phyloP scores from a whole-genome alignment of 2,329 filamentous ascomycete species.

The Xylariaceae sp. region DNA sequence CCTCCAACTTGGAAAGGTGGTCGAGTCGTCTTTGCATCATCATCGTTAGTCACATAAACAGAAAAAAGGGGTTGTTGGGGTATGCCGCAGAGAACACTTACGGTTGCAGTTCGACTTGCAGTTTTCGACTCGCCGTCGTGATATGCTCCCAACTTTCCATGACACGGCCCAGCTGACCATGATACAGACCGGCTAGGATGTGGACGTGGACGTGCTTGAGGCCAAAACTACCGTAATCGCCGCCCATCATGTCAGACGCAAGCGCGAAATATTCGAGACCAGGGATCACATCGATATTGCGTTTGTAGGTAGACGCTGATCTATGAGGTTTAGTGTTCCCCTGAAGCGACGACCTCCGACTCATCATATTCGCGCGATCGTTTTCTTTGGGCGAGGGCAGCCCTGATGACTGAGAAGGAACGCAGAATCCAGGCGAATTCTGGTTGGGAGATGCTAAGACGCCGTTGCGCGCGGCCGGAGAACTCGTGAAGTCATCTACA shows the following conservation, averaged over 20 bases:
- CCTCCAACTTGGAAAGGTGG: slow-evolving; percentile 38
- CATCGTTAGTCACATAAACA: slow-evolving; percentile 6
- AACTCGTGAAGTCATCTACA: slow-evolving; percentile 35
- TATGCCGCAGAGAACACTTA: slow-evolving; percentile 40
- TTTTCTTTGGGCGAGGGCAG: slow-evolving; percentile 49
- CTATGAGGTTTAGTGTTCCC: slow-evolving; percentile 31
- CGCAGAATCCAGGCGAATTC: slow-evolving; percentile 46
- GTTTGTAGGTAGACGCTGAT: slow-evolving; percentile 31
- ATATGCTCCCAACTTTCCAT: slow-evolving; percentile 73
- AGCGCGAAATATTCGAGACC: slow-evolving; percentile 86
- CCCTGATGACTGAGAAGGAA: slow-evolving; percentile 46
- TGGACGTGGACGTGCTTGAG: slow-evolving; percentile 80
- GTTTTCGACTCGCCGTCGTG: slow-evolving; percentile 48
- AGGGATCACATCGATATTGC: slow-evolving; percentile 80
- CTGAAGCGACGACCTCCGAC: slow-evolving; percentile 50
- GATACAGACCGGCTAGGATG: slow-evolving; percentile 80
- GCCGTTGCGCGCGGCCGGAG: slow-evolving; percentile 44
- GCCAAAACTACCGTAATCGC: slow-evolving; percentile 70
- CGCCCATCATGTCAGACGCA: slow-evolving; percentile 80
- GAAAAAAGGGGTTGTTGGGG: neutral
- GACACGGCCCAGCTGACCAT: slow-evolving; percentile 79
- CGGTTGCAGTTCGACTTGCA: slow-evolving; percentile 72
- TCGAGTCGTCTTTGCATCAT: slow-evolving; percentile 40
- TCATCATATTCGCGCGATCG: slow-evolving; percentile 40
- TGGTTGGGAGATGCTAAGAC: slow-evolving; percentile 49